These are phyloP conservation scores for Trichomonascus vanleenenianus DNA, from an alignment of 805 yeast genomes.

Conservation along the genomic window DNA sequence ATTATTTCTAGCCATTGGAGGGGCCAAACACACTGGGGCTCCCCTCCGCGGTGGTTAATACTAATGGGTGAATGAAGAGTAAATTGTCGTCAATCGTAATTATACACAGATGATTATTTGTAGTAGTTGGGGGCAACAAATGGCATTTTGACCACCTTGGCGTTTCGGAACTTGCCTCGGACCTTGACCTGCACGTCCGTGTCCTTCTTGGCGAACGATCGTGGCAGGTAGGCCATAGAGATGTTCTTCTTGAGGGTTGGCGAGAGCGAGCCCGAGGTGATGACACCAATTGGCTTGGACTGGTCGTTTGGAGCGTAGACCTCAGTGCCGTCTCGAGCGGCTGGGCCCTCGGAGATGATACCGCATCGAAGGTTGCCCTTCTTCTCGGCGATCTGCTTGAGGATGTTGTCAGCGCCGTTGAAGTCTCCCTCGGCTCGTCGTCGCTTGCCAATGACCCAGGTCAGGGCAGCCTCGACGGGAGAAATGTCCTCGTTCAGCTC, in stretches of 20 bases:
- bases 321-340: slow-evolving; percentile 77
- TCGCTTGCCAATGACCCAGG: slow-evolving; percentile 83
- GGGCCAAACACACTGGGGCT: too few relatives aligned
- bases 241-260: slow-evolving; percentile 73
- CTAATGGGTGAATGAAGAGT: neutral
- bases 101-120: slow-evolving; percentile 10
- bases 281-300: slow-evolving; percentile 45
- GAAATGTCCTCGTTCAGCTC: slow-evolving; percentile 74
- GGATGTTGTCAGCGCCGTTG: slow-evolving; percentile 69
- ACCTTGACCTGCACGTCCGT: slow-evolving; percentile 65
- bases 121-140: slow-evolving; percentile 71
- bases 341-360: slow-evolving; percentile 66
- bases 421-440: slow-evolving; percentile 55
- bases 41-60: too few relatives aligned
- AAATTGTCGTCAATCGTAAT: neutral
- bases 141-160: slow-evolving; percentile 73
- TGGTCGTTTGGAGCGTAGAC: slow-evolving; percentile 49
- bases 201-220: slow-evolving; percentile 65
- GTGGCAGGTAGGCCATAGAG: slow-evolving; percentile 83
- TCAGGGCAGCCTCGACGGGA: slow-evolving; percentile 81
- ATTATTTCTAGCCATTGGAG: too few relatives aligned
- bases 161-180: slow-evolving; percentile 76
- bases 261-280: slow-evolving; percentile 58
- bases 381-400: slow-evolving; percentile 65
- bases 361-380: slow-evolving; percentile 64